Percentiles rank a stretch among this genome's conserved stretches.
Evolutionary conservation across 2,329 filamentous ascomycete species (phyloP).

Genomic region (Clonostachys byssicola): DNA sequence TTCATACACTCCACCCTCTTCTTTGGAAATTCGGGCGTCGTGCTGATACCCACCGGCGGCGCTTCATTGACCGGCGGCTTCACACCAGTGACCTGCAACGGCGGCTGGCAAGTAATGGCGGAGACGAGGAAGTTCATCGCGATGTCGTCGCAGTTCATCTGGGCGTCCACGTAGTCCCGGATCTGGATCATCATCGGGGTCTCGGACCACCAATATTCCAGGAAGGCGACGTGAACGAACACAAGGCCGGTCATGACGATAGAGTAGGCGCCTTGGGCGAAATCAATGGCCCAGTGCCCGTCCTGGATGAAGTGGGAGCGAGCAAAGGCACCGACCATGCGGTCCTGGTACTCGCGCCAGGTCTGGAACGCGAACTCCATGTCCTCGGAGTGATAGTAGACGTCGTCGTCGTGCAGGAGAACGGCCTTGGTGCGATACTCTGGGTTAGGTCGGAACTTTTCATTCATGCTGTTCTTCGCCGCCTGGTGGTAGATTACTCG

Average conservation of each 20-base stretch:
- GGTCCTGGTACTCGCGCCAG: conserved; percentile 28
- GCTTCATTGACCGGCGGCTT: conserved; percentile 22
- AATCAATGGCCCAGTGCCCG: conserved; percentile 21
- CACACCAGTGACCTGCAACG: conserved; percentile 24
- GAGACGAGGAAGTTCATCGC: conserved; percentile 29
- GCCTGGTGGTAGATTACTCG: conserved; percentile 25
- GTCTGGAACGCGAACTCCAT: conserved; percentile 33
- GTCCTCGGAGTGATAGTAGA: conserved; percentile 28
- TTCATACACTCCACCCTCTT: conserved; percentile 27
- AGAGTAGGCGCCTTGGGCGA: conserved; percentile 21
- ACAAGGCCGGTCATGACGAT: conserved; percentile 30
- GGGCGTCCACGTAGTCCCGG: conserved; percentile 27
- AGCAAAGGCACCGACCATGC: conserved; percentile 26
- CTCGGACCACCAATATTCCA: conserved; percentile 30
- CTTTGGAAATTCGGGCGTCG: conserved; percentile 21
- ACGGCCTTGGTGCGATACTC: conserved; percentile 29
- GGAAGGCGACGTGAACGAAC: conserved; percentile 28
- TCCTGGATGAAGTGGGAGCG: conserved; percentile 21
- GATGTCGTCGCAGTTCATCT: conserved; percentile 34
- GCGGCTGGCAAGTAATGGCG: conserved; percentile 23
- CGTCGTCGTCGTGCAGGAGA: conserved; percentile 32
- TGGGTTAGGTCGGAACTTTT: conserved; percentile 28
- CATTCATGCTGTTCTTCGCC: conserved; percentile 25
- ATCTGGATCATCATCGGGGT: conserved; percentile 20
- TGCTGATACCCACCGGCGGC: conserved; percentile 24